A percentile compares a stretch with the other conserved stretches of the same genome.
These are phyloP conservation scores for Aspergillus sp. DNA, from an alignment of 2,329 filamentous ascomycete genomes.

Conservation along the genomic window DNA sequence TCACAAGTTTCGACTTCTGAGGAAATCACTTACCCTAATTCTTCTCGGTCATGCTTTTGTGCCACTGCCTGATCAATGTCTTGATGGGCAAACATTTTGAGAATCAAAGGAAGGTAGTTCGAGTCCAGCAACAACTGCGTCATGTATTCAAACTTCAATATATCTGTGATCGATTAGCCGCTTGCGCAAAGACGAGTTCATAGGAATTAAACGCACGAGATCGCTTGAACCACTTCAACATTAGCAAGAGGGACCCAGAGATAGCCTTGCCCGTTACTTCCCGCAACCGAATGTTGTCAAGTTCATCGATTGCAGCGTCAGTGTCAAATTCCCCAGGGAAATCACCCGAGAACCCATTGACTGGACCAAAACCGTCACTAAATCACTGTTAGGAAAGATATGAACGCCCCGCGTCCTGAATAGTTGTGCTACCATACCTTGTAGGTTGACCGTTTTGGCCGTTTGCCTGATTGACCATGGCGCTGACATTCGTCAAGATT, in stretches of 20 bases:
- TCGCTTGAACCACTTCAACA: conserved; percentile 94
- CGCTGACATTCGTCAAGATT: conserved; percentile 79
- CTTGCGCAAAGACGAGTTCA: background rate
- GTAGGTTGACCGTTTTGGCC: conserved; percentile 42
- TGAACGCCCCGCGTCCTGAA: background rate
- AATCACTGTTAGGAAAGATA: background rate
- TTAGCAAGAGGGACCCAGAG: conserved; percentile 78
- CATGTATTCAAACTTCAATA: conserved; percentile 93
- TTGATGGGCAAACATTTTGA: conserved; percentile 92
- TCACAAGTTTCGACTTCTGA: background rate
- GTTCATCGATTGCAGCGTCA: conserved; percentile 59
- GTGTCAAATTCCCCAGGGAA: conserved; percentile 21
- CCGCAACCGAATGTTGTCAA: conserved; percentile 73
- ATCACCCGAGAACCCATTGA: conserved; percentile 17
- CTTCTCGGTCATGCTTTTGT: conserved; percentile 74
- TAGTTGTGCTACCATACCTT: conserved; percentile 37
- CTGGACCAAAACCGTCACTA: conserved; percentile 21
- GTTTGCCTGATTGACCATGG: conserved; percentile 62
- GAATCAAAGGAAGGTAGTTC: conserved; percentile 85
- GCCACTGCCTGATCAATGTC: conserved; percentile 89
- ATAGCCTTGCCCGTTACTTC: conserved; percentile 90
- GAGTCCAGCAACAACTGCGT: conserved; percentile 90
- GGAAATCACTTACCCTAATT: conserved; percentile 60
- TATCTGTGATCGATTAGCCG: conserved; percentile 52
- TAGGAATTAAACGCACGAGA: conserved; percentile 62